phyloP scores from a whole-genome alignment of 805 yeast genomes.

The Pichia eremophila region DNA sequence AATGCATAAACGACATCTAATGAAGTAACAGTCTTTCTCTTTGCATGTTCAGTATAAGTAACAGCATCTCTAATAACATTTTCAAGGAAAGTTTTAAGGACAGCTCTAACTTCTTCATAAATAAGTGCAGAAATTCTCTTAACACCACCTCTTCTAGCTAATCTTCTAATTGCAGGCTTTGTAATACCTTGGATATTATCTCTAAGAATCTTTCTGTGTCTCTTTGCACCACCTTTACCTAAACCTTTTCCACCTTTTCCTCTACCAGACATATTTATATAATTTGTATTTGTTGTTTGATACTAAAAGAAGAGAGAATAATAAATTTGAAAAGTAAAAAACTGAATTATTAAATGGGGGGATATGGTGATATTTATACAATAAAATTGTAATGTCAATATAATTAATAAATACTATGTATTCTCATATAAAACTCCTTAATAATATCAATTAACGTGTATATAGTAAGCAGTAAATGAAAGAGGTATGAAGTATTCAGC shows the following conservation, averaged over 20 bases:
- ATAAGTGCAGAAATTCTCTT: slow-evolving; percentile 98
- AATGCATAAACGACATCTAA: slow-evolving; percentile 97
- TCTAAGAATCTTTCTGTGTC: slow-evolving; percentile 99
- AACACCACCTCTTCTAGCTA: slow-evolving; percentile 99
- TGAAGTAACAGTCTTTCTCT: slow-evolving; percentile 99
- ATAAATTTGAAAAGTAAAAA: neutral
- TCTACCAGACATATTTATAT: slow-evolving; percentile 80
- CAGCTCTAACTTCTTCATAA: slow-evolving; percentile 98
- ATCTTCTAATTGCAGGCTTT: slow-evolving; percentile 99
- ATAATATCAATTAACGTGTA: no score
- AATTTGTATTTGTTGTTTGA: slow-evolving; percentile 19
- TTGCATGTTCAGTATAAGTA: slow-evolving; percentile 99
- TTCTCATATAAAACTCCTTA: no score
- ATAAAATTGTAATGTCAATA: no score
- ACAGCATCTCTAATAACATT: slow-evolving; percentile 98
- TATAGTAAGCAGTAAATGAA: no score
- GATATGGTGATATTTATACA: no score
- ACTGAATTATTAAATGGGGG: no score
- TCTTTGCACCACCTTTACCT: slow-evolving; percentile 99
- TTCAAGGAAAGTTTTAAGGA: slow-evolving; percentile 90
- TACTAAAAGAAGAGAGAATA: slow-evolving; percentile 2
- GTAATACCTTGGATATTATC: slow-evolving; percentile 99
- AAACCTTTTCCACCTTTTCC: slow-evolving; percentile 99
- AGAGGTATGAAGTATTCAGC: no score
- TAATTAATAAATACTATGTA: no score